Conservation (phyloP, 225 moss, liverwort and hornwort genomes). For the Climacium dendroides region DNA sequence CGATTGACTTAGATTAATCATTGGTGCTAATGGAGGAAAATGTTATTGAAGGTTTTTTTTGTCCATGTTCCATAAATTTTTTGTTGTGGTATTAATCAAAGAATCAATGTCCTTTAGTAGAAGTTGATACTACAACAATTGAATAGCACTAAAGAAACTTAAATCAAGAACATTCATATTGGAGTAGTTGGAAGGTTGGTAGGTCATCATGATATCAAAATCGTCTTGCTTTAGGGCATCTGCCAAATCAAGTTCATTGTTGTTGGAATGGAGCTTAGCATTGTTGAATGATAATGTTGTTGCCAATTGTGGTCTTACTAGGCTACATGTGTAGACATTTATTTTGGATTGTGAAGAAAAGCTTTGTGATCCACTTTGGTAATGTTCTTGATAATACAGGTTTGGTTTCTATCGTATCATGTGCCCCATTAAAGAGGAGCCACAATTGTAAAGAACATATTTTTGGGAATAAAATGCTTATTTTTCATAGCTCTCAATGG, state of each 20-base stretch:
- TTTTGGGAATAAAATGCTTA: neutral
- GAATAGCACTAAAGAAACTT: neutral
- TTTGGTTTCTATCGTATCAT: neutral
- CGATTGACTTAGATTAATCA: neutral
- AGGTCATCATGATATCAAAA: neutral
- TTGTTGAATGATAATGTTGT: neutral
- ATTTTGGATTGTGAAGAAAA: fast-evolving
- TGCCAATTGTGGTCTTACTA: neutral
- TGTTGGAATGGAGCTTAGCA: fast-evolving
- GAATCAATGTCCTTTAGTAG: neutral
- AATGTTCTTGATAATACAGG: fast-evolving
- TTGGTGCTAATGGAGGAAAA: neutral
- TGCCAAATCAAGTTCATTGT: fast-evolving
- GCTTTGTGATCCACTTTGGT: fast-evolving
- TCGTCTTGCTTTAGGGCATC: fast-evolving
- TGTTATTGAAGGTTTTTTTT: neutral
- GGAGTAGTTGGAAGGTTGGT: fast-evolving
- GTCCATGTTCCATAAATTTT: neutral
- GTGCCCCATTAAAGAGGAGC: fast-evolving
- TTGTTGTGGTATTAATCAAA: neutral
- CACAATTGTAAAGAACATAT: too few species aligned
- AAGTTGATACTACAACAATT: neutral
- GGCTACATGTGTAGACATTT: fast-evolving
- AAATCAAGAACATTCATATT: neutral
- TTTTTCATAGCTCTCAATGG: neutral